These are phyloP conservation scores for Gillenia trifoliata DNA, from an alignment of 306 rosid genomes.

Conservation along the genomic window DNA sequence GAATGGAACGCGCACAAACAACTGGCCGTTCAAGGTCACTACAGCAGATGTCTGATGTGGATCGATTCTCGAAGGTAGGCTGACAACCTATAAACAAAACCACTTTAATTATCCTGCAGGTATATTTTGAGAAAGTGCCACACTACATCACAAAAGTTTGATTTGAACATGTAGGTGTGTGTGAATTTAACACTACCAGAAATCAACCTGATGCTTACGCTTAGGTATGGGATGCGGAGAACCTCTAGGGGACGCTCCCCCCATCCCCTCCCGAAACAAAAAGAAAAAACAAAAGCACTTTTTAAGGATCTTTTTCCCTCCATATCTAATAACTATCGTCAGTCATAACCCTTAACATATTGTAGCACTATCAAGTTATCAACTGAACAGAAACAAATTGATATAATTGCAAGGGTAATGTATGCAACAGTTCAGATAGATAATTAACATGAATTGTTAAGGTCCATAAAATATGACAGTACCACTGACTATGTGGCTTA, in stretches of 20 bases:
- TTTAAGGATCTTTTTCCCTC: not conserved
- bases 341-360: too few relatives aligned
- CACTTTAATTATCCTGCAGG: not conserved
- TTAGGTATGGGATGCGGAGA: not conserved
- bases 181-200: not conserved
- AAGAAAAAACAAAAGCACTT: not conserved
- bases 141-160: not conserved
- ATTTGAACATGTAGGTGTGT: not conserved
- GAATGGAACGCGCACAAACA: slow-evolving; percentile 73
- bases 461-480: not conserved
- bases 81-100: slow-evolving; percentile 48
- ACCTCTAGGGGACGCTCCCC: not conserved
- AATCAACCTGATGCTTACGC: not conserved
- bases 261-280: not conserved
- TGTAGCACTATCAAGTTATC: too few relatives aligned
- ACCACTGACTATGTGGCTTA: not conserved
- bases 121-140: not conserved
- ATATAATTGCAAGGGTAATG: too few relatives aligned
- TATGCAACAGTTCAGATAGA: not conserved
- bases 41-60: slow-evolving; percentile 82
- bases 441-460: not conserved
- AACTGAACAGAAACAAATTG: too few relatives aligned
- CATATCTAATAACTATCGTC: not conserved
- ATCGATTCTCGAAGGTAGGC: slow-evolving; percentile 70
- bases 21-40: slow-evolving; percentile 69